phyloP scores from a whole-genome alignment of 306 rosid species.

The Cicer chorassanicum region DNA sequence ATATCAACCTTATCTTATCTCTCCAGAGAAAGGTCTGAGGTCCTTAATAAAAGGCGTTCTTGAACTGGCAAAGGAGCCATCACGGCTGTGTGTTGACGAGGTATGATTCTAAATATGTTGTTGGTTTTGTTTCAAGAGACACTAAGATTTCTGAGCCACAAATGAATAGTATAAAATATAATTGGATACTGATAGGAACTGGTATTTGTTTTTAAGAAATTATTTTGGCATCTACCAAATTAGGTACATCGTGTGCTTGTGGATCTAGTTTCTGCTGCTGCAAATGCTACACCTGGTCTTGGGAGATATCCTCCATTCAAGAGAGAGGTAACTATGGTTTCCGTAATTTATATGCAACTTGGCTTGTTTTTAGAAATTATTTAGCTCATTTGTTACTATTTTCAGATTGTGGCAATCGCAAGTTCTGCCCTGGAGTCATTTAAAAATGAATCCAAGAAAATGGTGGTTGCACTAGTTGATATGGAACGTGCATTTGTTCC shows the following conservation, averaged over 20 bases:
- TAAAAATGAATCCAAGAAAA: slow-evolving; percentile 85
- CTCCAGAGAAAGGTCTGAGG: slow-evolving; percentile 99
- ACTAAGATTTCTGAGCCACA: slow-evolving; percentile 34
- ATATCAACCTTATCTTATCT: slow-evolving; percentile 97
- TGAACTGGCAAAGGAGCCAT: slow-evolving; percentile 97
- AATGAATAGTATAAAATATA: slow-evolving; percentile 16
- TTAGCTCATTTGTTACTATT: slow-evolving; percentile 41
- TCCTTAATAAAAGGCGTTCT: slow-evolving; percentile 95
- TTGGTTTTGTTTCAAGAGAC: slow-evolving; percentile 27
- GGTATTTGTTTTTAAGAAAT: slow-evolving; percentile 2
- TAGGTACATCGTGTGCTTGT: slow-evolving; percentile 93
- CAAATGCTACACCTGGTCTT: slow-evolving; percentile 96
- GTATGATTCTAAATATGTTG: slow-evolving; percentile 53
- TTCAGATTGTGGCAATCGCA: slow-evolving; percentile 92
- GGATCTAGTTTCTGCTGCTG: slow-evolving; percentile 91
- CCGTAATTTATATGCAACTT: slow-evolving; percentile 13
- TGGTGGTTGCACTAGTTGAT: slow-evolving; percentile 97
- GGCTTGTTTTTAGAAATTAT: slow-evolving; percentile 9
- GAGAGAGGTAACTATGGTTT: slow-evolving; percentile 74
- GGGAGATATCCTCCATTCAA: slow-evolving; percentile 99
- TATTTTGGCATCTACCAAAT: slow-evolving; percentile 33
- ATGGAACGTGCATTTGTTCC: slow-evolving; percentile 99
- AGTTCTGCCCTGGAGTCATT: slow-evolving; percentile 81
- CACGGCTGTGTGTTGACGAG: slow-evolving; percentile 97
- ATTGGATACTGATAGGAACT: slow-evolving; percentile 2